A percentile compares a stretch with the other conserved stretches of the same genome.
These are phyloP conservation scores for Neurospora intermedia DNA, from an alignment of 495 filamentous ascomycete genomes.

Conservation along the genomic window DNA sequence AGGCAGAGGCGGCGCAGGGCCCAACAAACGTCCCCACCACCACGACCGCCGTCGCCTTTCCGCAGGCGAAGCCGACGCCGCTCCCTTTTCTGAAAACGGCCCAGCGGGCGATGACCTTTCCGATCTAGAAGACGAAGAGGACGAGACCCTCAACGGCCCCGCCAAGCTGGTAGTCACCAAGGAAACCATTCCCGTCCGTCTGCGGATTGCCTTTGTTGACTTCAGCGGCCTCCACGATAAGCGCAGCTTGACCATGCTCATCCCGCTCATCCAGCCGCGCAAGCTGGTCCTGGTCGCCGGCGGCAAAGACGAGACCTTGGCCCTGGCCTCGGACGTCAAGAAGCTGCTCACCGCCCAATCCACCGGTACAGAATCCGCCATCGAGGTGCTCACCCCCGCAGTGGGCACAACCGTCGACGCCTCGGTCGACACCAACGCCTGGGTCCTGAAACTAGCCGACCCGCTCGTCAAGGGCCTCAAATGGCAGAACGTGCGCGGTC, in stretches of 20 bases:
- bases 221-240: constrained; percentile 89
- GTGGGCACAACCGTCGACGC: constrained; percentile 68
- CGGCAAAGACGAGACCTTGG: constrained; percentile 59
- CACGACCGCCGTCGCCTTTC: constrained; percentile 19
- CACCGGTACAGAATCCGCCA: constrained; percentile 20
- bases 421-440: constrained; percentile 95
- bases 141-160: constrained; percentile 51
- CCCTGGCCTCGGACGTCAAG: constrained; percentile 70
- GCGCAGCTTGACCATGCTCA: constrained; percentile 82
- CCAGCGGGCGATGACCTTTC: constrained; percentile 40
- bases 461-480: constrained; percentile 69
- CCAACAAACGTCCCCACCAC: constrained; percentile 30
- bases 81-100: constrained; percentile 27
- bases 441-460: constrained; percentile 84
- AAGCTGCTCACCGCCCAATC: constrained; percentile 53
- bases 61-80: constrained; percentile 31
- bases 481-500: constrained; percentile 86
- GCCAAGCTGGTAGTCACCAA: constrained; percentile 57
- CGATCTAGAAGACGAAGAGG: constrained; percentile 43
- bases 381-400: constrained; percentile 69
- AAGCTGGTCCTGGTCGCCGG: constrained; percentile 88
- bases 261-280: constrained; percentile 85
- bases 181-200: constrained; percentile 51
- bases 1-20: constrained; percentile 12
- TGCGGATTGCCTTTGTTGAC: constrained; percentile 77